Evolutionary conservation across 768 basidiomycete genomes (phyloP), one percentile per base, ranked within the genome.

Genomic region (Cystoderma amianthinum): DNA sequence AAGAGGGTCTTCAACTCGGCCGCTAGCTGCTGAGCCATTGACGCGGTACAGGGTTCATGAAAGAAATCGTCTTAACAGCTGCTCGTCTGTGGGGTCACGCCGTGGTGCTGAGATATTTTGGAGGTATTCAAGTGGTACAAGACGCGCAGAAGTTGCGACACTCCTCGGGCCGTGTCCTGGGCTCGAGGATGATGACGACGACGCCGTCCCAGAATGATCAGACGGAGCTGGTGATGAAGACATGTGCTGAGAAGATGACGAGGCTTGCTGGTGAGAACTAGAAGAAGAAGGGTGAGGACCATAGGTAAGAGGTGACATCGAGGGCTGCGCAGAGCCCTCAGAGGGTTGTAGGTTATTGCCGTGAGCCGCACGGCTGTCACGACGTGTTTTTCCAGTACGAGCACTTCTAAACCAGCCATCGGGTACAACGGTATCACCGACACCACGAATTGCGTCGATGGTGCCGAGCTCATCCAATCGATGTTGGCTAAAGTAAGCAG

Each of bases 401-500:
- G 87, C 85, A 58, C 83, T 85, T 54, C 74, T 74, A 62, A 88
- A 90, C 71, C 80, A 80, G 13, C 83, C 84, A 23, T 84, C 82
- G 32, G 86, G 87, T 13, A 88, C 81, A 33, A 60, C 58, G 15
- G 80, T 62, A 57, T 83, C 77, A 32, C 80, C 78, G 45, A 88
- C 68, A 38, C 74, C 76, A 18, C 68, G 77, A 51, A 89, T 74
- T 38, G 69, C 73, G 57, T 87, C 85, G 38, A 89, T 76, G 25
- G 83, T 87, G 48, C 72, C 68, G 32, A 90, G 74, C 41, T 70
- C 69, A 55, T 85, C 82, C 44, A 89, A 64, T 42, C 74, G 82
- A 52, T 78, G 78, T 53, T 85, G 85, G 50, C 82, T 87, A 59
- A 87, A 90, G 68, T 90, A 90, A 36, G 87, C 86, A 45, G 87